These are phyloP conservation scores for Trichoderma sp. DNA, from an alignment of 2,329 filamentous ascomycete genomes.

Conservation along the genomic window DNA sequence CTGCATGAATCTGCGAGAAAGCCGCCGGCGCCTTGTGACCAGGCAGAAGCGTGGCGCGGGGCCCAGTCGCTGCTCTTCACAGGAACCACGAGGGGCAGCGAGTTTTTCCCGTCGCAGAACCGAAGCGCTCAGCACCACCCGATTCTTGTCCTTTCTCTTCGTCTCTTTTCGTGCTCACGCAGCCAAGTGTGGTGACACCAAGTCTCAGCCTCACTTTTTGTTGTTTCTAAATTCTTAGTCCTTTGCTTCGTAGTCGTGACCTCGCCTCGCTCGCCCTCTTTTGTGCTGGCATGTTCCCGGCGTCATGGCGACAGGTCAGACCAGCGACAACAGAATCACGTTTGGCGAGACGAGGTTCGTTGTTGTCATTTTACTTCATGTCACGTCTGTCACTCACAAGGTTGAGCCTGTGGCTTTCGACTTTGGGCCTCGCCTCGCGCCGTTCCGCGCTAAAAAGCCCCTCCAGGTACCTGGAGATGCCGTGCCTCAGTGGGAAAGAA, in stretches of 20 bases:
- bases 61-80: constrained; percentile 14
- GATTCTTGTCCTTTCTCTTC: neutral
- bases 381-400: neutral
- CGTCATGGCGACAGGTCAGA: neutral
- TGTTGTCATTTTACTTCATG: neutral
- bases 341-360: neutral
- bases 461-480: constrained; percentile 3
- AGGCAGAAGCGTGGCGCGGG: constrained; percentile 28
- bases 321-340: neutral
- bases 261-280: neutral
- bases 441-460: constrained; percentile 22
- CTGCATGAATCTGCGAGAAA: constrained; percentile 27
- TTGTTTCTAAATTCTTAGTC: neutral
- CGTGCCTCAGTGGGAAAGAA: neutral
- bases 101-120: neutral
- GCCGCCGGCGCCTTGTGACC: constrained; percentile 30
- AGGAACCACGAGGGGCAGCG: constrained; percentile 28
- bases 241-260: neutral
- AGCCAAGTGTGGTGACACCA: constrained; percentile 7
- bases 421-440: constrained; percentile 18
- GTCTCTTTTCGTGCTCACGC: neutral
- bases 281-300: neutral
- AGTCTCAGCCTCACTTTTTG: constrained; percentile 25
- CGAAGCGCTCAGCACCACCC: neutral
- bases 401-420: neutral